Conservation (phyloP, 441 rosid genomes). For the Adansonia madagascariensis region DNA sequence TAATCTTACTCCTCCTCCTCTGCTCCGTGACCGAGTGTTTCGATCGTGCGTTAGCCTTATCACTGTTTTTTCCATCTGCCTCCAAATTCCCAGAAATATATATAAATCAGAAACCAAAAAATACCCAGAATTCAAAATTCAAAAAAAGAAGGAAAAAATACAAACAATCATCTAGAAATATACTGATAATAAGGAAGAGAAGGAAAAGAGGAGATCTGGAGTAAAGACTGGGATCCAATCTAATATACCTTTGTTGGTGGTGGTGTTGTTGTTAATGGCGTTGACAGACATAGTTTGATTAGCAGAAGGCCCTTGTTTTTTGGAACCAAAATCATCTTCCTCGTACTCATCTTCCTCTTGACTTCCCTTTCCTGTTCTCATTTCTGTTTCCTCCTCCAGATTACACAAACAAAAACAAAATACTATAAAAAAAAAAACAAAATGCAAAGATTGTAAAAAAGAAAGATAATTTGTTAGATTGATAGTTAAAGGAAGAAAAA, state of each 20-base stretch:
- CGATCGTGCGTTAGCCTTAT: conserved; percentile 72
- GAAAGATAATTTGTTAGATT: not conserved
- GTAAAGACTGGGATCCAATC: conserved; percentile 35
- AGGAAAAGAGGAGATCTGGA: conserved; percentile 13
- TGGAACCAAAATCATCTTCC: conserved; percentile 67
- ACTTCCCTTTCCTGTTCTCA: conserved; percentile 72
- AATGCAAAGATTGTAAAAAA: not conserved
- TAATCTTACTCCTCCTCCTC: conserved; percentile 75
- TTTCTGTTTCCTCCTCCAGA: conserved; percentile 30
- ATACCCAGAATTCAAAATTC: conserved; percentile 19
- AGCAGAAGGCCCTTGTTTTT: conserved; percentile 62
- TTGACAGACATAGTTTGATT: conserved; percentile 30
- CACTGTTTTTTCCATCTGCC: conserved; percentile 68
- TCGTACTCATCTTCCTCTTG: conserved; percentile 81
- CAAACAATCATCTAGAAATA: not conserved
- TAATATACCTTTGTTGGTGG: conserved; percentile 51
- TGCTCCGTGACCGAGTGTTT: conserved; percentile 80
- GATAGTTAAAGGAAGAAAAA: not conserved
- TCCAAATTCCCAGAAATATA: conserved; percentile 22
- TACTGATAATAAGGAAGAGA: not conserved
- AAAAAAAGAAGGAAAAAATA: conserved; percentile 22
- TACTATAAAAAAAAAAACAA: not conserved
- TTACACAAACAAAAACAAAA: not conserved
- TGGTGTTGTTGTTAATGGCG: conserved; percentile 33
- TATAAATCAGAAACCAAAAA: not conserved